Conservation (phyloP, 2,329 filamentous ascomycete species). For the Diplodia intermedia region DNA sequence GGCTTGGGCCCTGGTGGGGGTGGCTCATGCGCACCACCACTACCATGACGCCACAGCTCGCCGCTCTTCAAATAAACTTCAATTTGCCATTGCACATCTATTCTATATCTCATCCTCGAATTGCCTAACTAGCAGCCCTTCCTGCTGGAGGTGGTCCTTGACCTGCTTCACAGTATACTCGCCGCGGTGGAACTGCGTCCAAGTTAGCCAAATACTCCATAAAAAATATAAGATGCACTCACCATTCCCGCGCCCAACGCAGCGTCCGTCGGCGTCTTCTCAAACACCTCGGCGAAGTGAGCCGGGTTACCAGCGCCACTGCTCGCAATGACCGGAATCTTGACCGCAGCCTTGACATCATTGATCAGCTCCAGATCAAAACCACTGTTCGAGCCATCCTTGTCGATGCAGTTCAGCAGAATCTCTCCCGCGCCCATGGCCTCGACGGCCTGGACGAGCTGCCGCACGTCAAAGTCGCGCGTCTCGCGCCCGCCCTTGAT, state of each 20-base stretch:
- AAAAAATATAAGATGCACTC: constrained; percentile 43
- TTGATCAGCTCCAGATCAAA: constrained; percentile 92
- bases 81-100: neutral
- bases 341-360: constrained; percentile 85
- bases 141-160: constrained; percentile 77
- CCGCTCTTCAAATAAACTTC: neutral
- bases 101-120: constrained; percentile 66
- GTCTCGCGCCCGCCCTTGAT: constrained; percentile 94
- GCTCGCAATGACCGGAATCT: constrained; percentile 93
- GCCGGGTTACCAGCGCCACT: constrained; percentile 86
- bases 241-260: constrained; percentile 93
- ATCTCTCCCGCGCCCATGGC: constrained; percentile 96
- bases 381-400: constrained; percentile 90
- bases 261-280: constrained; percentile 84
- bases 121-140: constrained; percentile 78
- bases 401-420: constrained; percentile 96
- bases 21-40: neutral
- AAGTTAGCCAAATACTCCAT: constrained; percentile 33
- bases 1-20: constrained; percentile 20
- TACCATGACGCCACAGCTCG: neutral
- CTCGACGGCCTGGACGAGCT: constrained; percentile 87
- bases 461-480: constrained; percentile 89
- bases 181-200: constrained; percentile 79
- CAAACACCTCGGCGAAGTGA: constrained; percentile 92
- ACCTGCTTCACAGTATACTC: constrained; percentile 96